phyloP scores from a whole-genome alignment of 2,329 filamentous ascomycete species.

The Periconia digitata region DNA sequence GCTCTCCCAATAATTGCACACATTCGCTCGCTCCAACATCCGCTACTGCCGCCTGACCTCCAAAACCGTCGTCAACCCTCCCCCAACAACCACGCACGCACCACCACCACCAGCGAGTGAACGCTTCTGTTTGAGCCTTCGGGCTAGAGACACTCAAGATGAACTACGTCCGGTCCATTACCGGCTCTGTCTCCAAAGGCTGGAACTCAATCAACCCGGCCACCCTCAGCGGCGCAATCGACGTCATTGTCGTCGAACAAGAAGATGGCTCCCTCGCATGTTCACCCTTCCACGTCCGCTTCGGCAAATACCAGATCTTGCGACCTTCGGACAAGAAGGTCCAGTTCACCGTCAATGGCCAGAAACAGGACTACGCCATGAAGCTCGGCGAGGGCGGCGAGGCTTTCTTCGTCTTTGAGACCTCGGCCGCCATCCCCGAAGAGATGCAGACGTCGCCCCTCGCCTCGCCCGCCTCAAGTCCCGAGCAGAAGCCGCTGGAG shows the following conservation, averaged over 20 bases:
- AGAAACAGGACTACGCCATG: slow-evolving; percentile 93
- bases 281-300: slow-evolving; percentile 97
- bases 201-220: slow-evolving; percentile 99
- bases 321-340: slow-evolving; percentile 98
- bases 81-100: no score
- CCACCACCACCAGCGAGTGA: no score
- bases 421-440: slow-evolving; percentile 85
- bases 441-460: slow-evolving; percentile 92
- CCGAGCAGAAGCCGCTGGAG: slow-evolving; percentile 60
- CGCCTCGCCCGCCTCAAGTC: slow-evolving; percentile 85
- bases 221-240: slow-evolving; percentile 94
- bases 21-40: no score
- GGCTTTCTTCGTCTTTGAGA: slow-evolving; percentile 99
- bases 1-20: no score
- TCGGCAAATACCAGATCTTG: slow-evolving; percentile 95
- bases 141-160: slow-evolving; percentile 54
- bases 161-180: slow-evolving; percentile 97
- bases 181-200: slow-evolving; percentile 93
- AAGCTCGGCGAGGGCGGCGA: slow-evolving; percentile 97
- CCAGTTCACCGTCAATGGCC: slow-evolving; percentile 92
- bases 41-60: no score
- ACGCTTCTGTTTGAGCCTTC: no score
- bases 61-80: no score
- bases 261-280: slow-evolving; percentile 86
- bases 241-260: slow-evolving; percentile 97